These are phyloP conservation scores for Capniomyces stellatus DNA, from an alignment of 371 early-diverging fungal species.

Conservation along the genomic window DNA sequence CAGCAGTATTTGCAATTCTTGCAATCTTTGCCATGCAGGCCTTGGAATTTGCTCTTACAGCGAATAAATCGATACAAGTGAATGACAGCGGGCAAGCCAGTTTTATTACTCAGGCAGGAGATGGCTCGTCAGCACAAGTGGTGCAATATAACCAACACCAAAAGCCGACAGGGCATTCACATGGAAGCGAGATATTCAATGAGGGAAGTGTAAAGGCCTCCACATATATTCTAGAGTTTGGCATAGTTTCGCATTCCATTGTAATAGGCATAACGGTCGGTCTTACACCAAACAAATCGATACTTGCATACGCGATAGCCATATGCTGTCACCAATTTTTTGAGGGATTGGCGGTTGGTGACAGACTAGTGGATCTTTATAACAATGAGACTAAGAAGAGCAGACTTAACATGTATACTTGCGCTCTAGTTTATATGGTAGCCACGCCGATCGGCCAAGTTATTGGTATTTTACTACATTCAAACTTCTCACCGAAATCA, in stretches of 20 bases:
- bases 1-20: constrained; percentile 31
- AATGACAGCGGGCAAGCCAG: neutral
- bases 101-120: neutral
- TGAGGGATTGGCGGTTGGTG: constrained; percentile 71
- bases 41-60: constrained; percentile 26
- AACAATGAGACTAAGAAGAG: neutral
- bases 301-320: constrained; percentile 53
- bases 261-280: constrained; percentile 71
- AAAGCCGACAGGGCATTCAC: neutral
- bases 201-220: neutral
- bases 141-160: neutral
- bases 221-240: constrained; percentile 53
- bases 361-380: constrained; percentile 39
- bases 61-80: neutral
- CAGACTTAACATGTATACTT: constrained; percentile 8
- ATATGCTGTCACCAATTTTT: constrained; percentile 81
- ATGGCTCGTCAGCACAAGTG: neutral
- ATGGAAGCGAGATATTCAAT: neutral
- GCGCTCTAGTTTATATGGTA: constrained; percentile 28
- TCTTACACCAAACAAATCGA: constrained; percentile 38
- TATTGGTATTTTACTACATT: constrained; percentile 48
- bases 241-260: constrained; percentile 72
- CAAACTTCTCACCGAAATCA: constrained; percentile 35
- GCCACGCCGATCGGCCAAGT: constrained; percentile 62
- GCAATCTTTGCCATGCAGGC: constrained; percentile 32